These are phyloP conservation scores for Nannochloropsis gaditana DNA, from an alignment of 108 stramenopile species.

Conservation along the genomic window DNA sequence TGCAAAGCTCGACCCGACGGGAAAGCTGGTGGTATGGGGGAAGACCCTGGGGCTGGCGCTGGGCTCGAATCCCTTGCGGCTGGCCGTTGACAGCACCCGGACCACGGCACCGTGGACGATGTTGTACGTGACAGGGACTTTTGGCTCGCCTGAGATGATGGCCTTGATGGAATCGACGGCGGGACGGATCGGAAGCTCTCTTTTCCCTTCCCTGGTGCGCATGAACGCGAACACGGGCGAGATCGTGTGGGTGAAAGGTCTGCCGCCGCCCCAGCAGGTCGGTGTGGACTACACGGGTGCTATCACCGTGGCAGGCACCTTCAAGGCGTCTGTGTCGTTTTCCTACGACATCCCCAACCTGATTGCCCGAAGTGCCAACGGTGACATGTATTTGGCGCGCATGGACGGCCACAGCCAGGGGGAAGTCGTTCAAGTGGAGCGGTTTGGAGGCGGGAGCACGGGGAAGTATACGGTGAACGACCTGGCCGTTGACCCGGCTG, in stretches of 20 bases:
- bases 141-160: conserved; percentile 2
- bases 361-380: not conserved
- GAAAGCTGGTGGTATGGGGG: not conserved
- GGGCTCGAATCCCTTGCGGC: not conserved
- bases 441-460: not conserved
- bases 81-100: not conserved
- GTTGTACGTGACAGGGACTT: not conserved
- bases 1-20: not conserved
- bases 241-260: not conserved
- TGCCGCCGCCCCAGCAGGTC: not conserved
- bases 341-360: conserved; percentile 1
- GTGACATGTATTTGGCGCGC: not conserved
- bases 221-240: not conserved
- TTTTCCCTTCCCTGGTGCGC: not conserved
- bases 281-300: not conserved
- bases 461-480: not conserved
- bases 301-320: not conserved
- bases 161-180: not conserved
- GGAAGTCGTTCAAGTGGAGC: not conserved
- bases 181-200: not conserved
- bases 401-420: not conserved
- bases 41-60: not conserved
- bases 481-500: not conserved
- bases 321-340: not conserved
- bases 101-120: not conserved